Percentiles rank a stretch among this genome's conserved stretches.
phyloP scores from a whole-genome alignment of 495 filamentous ascomycete species.

The Penicillium salamii region DNA sequence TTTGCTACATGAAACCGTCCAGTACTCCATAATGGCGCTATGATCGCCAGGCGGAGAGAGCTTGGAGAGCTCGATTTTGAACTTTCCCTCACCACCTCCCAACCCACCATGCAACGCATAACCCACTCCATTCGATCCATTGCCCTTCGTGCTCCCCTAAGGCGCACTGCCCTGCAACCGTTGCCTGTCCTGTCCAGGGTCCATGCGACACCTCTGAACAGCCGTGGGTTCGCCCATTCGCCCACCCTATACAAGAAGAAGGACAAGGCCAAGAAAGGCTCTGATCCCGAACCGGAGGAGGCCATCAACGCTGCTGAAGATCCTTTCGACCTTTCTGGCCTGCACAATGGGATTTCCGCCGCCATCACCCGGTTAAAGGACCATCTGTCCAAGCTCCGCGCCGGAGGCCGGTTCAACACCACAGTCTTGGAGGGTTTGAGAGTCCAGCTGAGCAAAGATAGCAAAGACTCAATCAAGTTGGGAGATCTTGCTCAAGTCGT shows the following conservation, averaged over 20 bases:
- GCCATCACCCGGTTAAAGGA: slow-evolving; percentile 56
- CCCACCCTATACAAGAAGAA: slow-evolving; percentile 36
- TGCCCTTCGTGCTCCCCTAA: background rate
- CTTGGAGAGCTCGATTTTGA: background rate
- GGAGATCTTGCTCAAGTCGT: slow-evolving; percentile 75
- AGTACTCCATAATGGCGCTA: too few relatives aligned
- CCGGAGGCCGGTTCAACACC: slow-evolving; percentile 67
- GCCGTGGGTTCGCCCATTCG: slow-evolving; percentile 25
- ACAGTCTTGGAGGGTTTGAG: slow-evolving; percentile 62
- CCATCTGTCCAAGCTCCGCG: slow-evolving; percentile 62
- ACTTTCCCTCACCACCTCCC: background rate
- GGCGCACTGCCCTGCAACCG: background rate
- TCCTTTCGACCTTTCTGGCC: slow-evolving; percentile 64
- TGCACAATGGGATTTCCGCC: slow-evolving; percentile 57
- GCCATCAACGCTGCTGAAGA: slow-evolving; percentile 39
- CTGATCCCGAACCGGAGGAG: slow-evolving; percentile 10
- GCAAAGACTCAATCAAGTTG: slow-evolving; percentile 48
- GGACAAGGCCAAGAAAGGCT: slow-evolving; percentile 29
- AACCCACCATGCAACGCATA: slow-evolving; percentile 17
- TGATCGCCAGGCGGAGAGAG: too few relatives aligned
- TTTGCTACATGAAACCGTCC: too few relatives aligned
- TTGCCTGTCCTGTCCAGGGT: background rate
- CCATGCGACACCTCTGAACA: background rate
- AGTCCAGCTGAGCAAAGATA: slow-evolving; percentile 57
- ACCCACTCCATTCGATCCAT: slow-evolving; percentile 9